phyloP scores from a whole-genome alignment of 2,329 filamentous ascomycete genomes.

The Trichoderma sp. region DNA sequence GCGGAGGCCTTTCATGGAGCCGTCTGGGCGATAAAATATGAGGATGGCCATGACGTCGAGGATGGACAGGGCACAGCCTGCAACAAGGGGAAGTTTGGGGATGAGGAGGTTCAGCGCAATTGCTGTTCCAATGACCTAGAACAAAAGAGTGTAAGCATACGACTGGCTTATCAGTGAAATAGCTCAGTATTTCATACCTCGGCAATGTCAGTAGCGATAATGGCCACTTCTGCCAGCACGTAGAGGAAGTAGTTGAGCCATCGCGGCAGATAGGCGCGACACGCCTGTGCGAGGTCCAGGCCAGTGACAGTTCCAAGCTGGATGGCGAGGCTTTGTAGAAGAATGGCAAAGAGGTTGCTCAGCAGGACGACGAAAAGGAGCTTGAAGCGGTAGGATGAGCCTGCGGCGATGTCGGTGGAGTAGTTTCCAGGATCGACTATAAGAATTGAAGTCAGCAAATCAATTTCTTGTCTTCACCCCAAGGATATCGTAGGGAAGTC shows the following conservation, averaged over 20 bases:
- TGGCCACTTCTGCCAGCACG: constrained; percentile 65
- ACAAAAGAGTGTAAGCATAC: background rate
- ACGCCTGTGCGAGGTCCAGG: constrained; percentile 68
- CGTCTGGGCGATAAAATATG: constrained; percentile 65
- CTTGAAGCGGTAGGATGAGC: constrained; percentile 66
- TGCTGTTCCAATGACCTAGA: constrained; percentile 67
- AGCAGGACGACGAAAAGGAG: constrained; percentile 71
- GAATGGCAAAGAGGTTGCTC: constrained; percentile 72
- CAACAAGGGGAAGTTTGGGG: constrained; percentile 66
- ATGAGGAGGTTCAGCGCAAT: constrained; percentile 70
- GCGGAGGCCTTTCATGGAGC: constrained; percentile 61
- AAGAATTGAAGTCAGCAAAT: background rate
- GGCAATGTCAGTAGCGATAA: constrained; percentile 73
- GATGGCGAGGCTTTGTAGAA: constrained; percentile 69
- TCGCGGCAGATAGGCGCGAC: constrained; percentile 64
- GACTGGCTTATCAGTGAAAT: background rate
- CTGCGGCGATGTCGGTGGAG: constrained; percentile 70
- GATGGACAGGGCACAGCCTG: constrained; percentile 70
- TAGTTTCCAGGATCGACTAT: constrained; percentile 68
- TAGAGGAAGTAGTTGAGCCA: constrained; percentile 69
- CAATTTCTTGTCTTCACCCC: background rate
- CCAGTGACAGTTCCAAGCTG: constrained; percentile 72
- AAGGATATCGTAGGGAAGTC: background rate
- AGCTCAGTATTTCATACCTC: constrained; percentile 44
- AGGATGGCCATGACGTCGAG: constrained; percentile 70